Base-by-base conservation (phyloP, 371 early-diverging fungal genomes). In the Lichtheimia corymbifera region DNA sequence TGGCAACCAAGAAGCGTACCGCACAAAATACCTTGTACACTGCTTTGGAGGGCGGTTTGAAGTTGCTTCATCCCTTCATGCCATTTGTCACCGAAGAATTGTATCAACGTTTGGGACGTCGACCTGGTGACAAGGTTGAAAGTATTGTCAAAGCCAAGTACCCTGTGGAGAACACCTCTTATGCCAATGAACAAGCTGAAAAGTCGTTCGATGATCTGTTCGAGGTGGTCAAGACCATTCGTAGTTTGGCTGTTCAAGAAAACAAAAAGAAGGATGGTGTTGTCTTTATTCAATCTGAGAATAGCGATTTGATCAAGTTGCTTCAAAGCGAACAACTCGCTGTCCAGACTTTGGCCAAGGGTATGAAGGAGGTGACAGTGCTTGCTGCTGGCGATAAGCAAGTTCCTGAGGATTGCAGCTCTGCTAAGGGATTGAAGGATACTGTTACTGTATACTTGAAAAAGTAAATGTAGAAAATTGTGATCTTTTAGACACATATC, bases 31-130 rank as follows among this genome's bases (percentile, higher is more conserved):
- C 91, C 30, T 82, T 94, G 58, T 99, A 95, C 81, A 96, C 93
- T 20, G 95, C 96, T 74, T 86, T 98, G 67, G 96, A 97, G 63
- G 86, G 85, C 50, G 97, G 94, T 17, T 80, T 99, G 65, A 90
- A 88, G 74, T 80, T 99, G 62, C 78, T 99, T 69, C 98, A 98
- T 79, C 99, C 99, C 27, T 94, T 99, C 84, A 97, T 98, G 97
- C 99, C 99, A 12, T 99, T 94, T 75, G 90, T 99, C 47, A 98
- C 99, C 20, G 99, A 99, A 83, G 99, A 99, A 79, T 82, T 99
- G 64, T 99, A 88, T 85, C 99, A 99, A 79, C 90, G 96, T 59
- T 76, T 97, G 49, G 88, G 84, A 40, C 89, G 91, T 47, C 87
- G 93, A 53, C 78, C 86, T 25, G 79, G 79, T 49, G 88, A 90